A percentile compares a stretch with the other conserved stretches of the same genome.
Evolutionary conservation across 352 stramenopile species (phyloP).

Genomic region (Globisporangium paroecandrum): DNA sequence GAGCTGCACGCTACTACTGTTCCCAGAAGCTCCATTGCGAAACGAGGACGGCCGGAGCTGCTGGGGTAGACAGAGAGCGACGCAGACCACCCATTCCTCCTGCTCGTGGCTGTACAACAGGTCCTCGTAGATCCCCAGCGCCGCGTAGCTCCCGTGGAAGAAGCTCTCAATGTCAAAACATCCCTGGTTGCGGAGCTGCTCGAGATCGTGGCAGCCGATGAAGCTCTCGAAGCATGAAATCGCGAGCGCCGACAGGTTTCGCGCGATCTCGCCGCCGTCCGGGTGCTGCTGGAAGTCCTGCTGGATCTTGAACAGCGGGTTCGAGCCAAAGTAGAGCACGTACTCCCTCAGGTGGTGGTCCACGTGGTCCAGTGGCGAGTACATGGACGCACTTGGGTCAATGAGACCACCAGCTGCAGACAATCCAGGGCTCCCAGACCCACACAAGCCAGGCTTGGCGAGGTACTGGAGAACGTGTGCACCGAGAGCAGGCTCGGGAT

Average conservation of each 20-base stretch:
- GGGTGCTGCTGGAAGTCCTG: slow-evolving; percentile 51
- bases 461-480: slow-evolving; percentile 30
- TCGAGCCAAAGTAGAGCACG: slow-evolving; percentile 53
- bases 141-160: slow-evolving; percentile 21
- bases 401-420: background rate
- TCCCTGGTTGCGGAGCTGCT: slow-evolving; percentile 43
- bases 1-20: slow-evolving; percentile 23
- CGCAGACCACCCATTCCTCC: slow-evolving; percentile 54
- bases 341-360: slow-evolving; percentile 50
- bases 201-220: slow-evolving; percentile 43
- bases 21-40: background rate
- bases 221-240: slow-evolving; percentile 58
- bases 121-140: slow-evolving; percentile 21
- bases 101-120: slow-evolving; percentile 22
- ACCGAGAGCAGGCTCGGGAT: slow-evolving; percentile 47
- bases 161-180: slow-evolving; percentile 47
- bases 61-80: slow-evolving; percentile 48
- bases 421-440: background rate
- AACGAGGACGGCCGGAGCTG: slow-evolving; percentile 23
- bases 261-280: slow-evolving; percentile 25
- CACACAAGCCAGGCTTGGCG: background rate
- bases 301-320: slow-evolving; percentile 52
- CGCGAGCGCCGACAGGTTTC: slow-evolving; percentile 32
- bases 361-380: slow-evolving; percentile 31
- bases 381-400: slow-evolving; percentile 5